Percentiles rank a stretch among this genome's conserved stretches.
Evolutionary conservation across 2,329 filamentous ascomycete genomes (phyloP).

Genomic region (Cytospora leucostoma): DNA sequence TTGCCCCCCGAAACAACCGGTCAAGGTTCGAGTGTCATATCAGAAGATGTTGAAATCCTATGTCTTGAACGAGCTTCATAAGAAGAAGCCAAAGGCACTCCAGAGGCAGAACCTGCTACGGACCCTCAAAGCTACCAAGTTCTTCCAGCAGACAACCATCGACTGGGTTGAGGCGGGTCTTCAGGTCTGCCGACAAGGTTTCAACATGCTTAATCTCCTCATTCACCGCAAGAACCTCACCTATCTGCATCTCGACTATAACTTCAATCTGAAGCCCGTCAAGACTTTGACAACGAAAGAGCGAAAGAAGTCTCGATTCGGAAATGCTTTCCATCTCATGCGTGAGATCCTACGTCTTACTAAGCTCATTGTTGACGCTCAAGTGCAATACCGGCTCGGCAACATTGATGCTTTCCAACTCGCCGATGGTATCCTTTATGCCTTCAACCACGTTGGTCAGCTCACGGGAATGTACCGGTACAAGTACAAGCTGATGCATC

Average conservation of each 20-base stretch:
- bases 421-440: constrained; percentile 97
- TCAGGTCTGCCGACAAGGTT: constrained; percentile 96
- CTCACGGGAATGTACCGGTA: constrained; percentile 99
- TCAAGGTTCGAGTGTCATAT: constrained; percentile 97
- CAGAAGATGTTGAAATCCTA: constrained; percentile 96
- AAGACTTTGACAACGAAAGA: constrained; percentile 99
- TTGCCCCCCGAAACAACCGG: constrained; percentile 80
- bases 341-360: constrained; percentile 93
- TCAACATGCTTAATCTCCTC: constrained; percentile 97
- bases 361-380: constrained; percentile 96
- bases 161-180: constrained; percentile 99
- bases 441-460: constrained; percentile 98
- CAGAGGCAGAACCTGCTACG: constrained; percentile 91
- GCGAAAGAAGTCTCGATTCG: constrained; percentile 98
- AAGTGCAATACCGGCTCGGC: constrained; percentile 94
- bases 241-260: constrained; percentile 97
- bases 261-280: constrained; percentile 98
- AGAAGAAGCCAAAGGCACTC: constrained; percentile 91
- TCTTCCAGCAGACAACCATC: constrained; percentile 99
- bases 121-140: constrained; percentile 93
- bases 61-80: constrained; percentile 94
- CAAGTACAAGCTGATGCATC: constrained; percentile 99
- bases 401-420: constrained; percentile 99
- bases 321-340: constrained; percentile 99
- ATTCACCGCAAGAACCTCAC: constrained; percentile 99